These are phyloP conservation scores for Parafenestella ontariensis DNA, from an alignment of 2,329 filamentous ascomycete genomes.

Conservation along the genomic window DNA sequence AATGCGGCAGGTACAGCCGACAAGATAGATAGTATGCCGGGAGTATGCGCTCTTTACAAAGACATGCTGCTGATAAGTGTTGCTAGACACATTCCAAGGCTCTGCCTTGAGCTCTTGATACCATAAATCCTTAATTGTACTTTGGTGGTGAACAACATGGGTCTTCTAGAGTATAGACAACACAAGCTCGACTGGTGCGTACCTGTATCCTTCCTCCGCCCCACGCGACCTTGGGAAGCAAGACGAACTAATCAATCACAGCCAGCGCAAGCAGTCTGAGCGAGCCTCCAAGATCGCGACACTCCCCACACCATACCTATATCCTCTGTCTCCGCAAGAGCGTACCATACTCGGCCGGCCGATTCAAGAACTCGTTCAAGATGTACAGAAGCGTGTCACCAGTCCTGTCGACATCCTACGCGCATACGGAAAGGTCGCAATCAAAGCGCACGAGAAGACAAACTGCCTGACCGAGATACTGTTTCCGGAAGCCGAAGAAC, in stretches of 20 bases:
- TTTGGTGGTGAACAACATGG: conserved; percentile 50
- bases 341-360: conserved; percentile 72
- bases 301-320: conserved; percentile 70
- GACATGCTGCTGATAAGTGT: conserved; percentile 21
- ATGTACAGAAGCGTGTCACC: conserved; percentile 73
- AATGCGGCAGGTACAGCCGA: conserved; percentile 12
- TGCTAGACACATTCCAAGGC: conserved; percentile 6
- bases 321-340: conserved; percentile 69
- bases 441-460: conserved; percentile 83
- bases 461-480: conserved; percentile 92
- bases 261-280: conserved; percentile 80
- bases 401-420: conserved; percentile 77
- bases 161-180: conserved; percentile 71
- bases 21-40: not conserved
- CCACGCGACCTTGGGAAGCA: conserved; percentile 7
- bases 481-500: conserved; percentile 77
- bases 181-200: conserved; percentile 75
- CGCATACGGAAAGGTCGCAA: conserved; percentile 84
- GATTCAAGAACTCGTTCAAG: conserved; percentile 78
- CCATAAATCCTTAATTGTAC: too few relatives aligned
- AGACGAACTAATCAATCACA: conserved; percentile 49
- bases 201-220: conserved; percentile 15
- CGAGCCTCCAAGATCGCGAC: conserved; percentile 72
- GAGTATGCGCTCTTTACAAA: conserved; percentile 1
- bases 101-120: too few relatives aligned